A percentile compares a stretch with the other conserved stretches of the same genome.
These are phyloP conservation scores for Pythium biforme DNA, from an alignment of 352 stramenopile genomes.

Conservation along the genomic window DNA sequence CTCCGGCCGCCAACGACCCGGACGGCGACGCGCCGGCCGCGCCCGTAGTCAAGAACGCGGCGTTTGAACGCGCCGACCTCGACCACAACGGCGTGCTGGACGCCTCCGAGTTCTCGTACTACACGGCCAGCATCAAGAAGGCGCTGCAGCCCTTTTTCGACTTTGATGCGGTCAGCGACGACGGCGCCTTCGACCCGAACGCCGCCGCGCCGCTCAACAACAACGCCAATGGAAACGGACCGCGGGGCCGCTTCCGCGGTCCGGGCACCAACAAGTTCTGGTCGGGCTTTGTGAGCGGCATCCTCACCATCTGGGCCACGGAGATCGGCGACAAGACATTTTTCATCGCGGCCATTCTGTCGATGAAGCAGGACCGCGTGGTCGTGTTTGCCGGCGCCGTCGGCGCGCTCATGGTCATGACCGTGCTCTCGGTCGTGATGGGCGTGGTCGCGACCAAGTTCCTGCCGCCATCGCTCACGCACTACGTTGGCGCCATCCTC, in stretches of 20 bases:
- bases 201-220: not conserved
- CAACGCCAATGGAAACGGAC: conserved; percentile 4
- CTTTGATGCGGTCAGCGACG: conserved; percentile 17
- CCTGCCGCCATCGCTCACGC: conserved; percentile 92
- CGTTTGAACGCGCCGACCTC: conserved; percentile 63
- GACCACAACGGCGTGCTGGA: conserved; percentile 77
- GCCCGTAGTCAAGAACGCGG: conserved; percentile 28
- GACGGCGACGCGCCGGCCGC: conserved; percentile 9
- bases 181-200: conserved; percentile 9
- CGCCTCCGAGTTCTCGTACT: conserved; percentile 58
- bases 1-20: not conserved
- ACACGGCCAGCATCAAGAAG: conserved; percentile 51
- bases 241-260: conserved; percentile 34
- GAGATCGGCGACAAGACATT: conserved; percentile 99
- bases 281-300: conserved; percentile 84
- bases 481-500: conserved; percentile 93
- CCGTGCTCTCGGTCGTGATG: conserved; percentile 97
- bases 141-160: conserved; percentile 53
- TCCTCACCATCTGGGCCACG: conserved; percentile 97
- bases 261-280: conserved; percentile 74
- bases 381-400: conserved; percentile 96
- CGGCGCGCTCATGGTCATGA: conserved; percentile 96
- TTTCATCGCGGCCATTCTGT: conserved; percentile 98
- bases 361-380: conserved; percentile 94
- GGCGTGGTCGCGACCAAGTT: conserved; percentile 95